phyloP scores from a whole-genome alignment of 2,329 filamentous ascomycete species.

The Alternaria ethzedia region DNA sequence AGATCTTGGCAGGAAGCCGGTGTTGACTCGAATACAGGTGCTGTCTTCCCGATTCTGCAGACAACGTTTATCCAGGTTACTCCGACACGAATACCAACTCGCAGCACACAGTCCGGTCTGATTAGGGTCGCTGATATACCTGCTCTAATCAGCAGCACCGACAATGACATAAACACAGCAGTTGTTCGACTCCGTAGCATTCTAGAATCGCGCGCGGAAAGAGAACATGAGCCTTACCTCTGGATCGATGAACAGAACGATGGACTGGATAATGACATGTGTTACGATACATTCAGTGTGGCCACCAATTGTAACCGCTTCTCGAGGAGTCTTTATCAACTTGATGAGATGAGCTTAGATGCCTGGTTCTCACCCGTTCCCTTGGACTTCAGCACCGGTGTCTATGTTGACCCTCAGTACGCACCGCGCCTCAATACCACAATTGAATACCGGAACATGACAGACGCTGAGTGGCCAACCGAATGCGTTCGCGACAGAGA shows the following conservation, averaged over 20 bases:
- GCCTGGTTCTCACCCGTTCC: background rate
- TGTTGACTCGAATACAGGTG: background rate
- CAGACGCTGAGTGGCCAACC: background rate
- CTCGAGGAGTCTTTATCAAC: background rate
- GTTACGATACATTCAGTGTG: background rate
- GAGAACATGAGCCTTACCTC: background rate
- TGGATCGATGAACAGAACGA: background rate
- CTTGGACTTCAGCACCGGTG: background rate
- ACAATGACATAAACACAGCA: background rate
- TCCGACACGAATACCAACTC: background rate
- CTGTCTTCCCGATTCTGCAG: background rate
- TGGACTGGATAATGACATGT: background rate
- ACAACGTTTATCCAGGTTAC: background rate
- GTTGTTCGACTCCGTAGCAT: background rate
- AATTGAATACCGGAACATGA: background rate
- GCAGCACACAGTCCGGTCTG: background rate
- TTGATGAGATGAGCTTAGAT: background rate
- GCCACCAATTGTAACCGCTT: background rate
- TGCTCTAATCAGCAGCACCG: background rate
- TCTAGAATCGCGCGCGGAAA: background rate
- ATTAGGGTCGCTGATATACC: background rate
- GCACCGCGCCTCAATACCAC: conserved; percentile 2
- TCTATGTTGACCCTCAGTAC: background rate
- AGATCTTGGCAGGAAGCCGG: background rate
- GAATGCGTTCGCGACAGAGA: background rate